Evolutionary conservation across 2,329 filamentous ascomycete species (phyloP).

Genomic region (Alternaria rosae): DNA sequence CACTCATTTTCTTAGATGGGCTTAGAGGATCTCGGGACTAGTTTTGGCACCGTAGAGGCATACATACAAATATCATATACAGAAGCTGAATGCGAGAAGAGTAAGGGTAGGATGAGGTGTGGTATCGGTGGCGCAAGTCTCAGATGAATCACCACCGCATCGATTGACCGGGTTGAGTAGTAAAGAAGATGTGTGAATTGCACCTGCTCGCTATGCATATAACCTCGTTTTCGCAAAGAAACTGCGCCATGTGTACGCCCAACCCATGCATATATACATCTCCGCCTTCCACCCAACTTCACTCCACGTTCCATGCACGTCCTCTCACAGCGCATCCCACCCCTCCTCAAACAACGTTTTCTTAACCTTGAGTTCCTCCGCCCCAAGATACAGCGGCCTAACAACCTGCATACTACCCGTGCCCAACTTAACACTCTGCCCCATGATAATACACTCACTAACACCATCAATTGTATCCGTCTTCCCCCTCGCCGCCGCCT

Average conservation of each 20-base stretch:
- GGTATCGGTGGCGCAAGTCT: not conserved
- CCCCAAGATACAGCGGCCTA: conserved; percentile 62
- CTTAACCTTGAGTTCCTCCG: conserved; percentile 34
- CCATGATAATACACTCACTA: conserved; percentile 97
- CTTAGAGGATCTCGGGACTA: not conserved
- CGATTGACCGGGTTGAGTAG: not conserved
- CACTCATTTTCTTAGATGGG: not conserved
- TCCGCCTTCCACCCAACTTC: not conserved
- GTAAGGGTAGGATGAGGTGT: not conserved
- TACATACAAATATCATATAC: too few relatives aligned
- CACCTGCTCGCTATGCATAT: not conserved
- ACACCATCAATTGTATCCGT: conserved; percentile 92
- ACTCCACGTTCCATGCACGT: too few relatives aligned
- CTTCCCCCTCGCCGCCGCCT: conserved; percentile 91
- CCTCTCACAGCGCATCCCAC: conserved; percentile 41
- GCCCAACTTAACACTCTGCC: conserved; percentile 89
- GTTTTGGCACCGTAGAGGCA: not conserved
- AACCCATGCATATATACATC: not conserved
- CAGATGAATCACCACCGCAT: not conserved
- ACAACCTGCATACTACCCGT: conserved; percentile 94
- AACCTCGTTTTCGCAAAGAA: not conserved
- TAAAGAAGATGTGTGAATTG: not conserved
- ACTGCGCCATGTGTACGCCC: not conserved
- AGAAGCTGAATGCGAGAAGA: not conserved
- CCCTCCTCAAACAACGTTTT: conserved; percentile 47